Evolutionary conservation across 1,284 basidiomycete genomes (phyloP), one percentile per base, ranked within the genome.

Genomic region (Tilletia caries): DNA sequence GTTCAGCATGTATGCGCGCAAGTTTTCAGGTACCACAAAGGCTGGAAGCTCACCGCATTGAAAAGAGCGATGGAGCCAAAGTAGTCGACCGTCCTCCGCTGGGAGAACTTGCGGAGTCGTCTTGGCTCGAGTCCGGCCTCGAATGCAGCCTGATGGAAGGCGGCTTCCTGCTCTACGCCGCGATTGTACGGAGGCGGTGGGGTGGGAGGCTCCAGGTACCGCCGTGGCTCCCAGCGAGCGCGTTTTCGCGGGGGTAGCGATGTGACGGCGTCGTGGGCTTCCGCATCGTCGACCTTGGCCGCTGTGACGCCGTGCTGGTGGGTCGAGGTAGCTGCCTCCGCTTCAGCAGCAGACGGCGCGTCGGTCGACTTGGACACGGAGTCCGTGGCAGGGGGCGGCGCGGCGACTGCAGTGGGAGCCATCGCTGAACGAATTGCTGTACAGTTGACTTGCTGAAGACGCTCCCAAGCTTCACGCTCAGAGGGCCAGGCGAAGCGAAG

Each of bases 21-120:
- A 6, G 18, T 25, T n/a, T n/a, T 20, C 20, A 6, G 4, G 20
- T 50, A 6, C 6, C 25, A n/a, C 48, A 6, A 25, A 50, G 18
- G 18, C 43, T 20, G 6, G 12, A 27, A 13, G 29, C 91, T 73
- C 79, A 94, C 92, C 85, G 93, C 83, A 66, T 87, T 84, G 91
- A 91, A 95, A 73, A 92, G 87, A 20, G 91, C 91, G 82, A 95
- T 87, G 1, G 90, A 89, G 32, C 93, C 93, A 77, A 91, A 91
- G 81, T 94, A 96, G 84, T 98, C 95, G 15, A 98, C 93, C 18
- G 95, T 98, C 82, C 93, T 86, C 71, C 95, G 86, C 25, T 95
- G 94, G 76, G 93, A 88, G 68, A 93, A 93, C 85, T 94, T 93
- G 85, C 93, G 92, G 73, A 92, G 87, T 4, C 86, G 84, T 88